Evolutionary conservation across 495 filamentous ascomycete species (phyloP), one percentile per base, ranked within the genome.

Genomic region (Alectoria sarmentosa): DNA sequence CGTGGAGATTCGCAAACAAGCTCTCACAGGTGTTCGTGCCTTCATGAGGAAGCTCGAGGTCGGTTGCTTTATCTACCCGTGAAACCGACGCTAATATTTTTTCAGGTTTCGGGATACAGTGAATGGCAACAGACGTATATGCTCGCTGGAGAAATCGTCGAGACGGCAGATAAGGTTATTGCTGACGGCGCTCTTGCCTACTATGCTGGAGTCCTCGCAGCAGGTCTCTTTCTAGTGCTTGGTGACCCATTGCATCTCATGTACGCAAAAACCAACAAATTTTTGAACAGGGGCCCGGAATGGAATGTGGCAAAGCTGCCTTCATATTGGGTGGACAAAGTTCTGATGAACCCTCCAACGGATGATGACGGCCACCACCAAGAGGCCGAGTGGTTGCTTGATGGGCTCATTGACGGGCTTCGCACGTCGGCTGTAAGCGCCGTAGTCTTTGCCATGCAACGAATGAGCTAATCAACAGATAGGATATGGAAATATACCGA

Each of bases 401-500:
- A 83, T n/a, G 81, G 89, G 41, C 82, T 97, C 17, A 75, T 89
- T 32, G 85, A 88, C 66, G 87, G 88, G 38, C 80, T 90, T 36
- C 82, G 84, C 32, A 87, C 84, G 13, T 65, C 78, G 42, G 71
- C 76, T 48, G 84, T 85, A 76, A 68, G 75, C 69, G 39, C 21
- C 56, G 28, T n/a, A 44, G 41, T 63, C 36, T 34, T 15, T 55
- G 32, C 8, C n/a, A 48, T 14, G 58, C 36, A 30, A 39, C 44
- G 8, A 41, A 32, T 23, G 11, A 38, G 17, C 34, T 65, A 60
- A 70, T 17, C 0, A 32, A 1, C 21, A 56, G 57, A 23, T 57
- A 86, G 76, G 94, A 98, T 71, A 80, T 97, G 74, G 83, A 88
- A 23, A 79, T 94, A n/a, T 94, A 92, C 75, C 87, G 91, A 61